Evolutionary conservation across 768 basidiomycete species (phyloP), one percentile per base, ranked within the genome.

Genomic region (Pleurotus tuoliensis): DNA sequence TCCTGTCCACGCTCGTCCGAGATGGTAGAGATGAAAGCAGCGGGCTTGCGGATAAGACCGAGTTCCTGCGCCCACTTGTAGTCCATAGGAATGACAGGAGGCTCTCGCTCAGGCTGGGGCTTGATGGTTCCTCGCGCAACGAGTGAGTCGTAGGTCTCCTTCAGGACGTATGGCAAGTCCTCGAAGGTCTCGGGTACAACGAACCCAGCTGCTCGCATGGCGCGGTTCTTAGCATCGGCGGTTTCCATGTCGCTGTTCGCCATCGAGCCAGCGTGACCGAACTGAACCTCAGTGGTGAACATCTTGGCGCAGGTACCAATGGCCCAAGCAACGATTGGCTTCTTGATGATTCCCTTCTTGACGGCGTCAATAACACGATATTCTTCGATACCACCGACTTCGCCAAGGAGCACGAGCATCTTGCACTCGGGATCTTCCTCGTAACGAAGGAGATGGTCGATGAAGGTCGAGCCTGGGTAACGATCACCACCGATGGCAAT

Each of bases 51-150:
- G 77, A 98, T 95, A 69, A 99, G 86, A 56, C 96, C 96, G 55
- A 98, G 87, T 76, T 97, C 94, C 76, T 95, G 92, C 37, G 95
- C 95, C 96, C 96, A 98, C 81, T 98, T 98, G 87, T 98, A 99
- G 76, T 99, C 96, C 93, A 98, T 98, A n/a, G 96, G 96, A 69
- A 98, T 98, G 56, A 90, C 86, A 8, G 96, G 96, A 4, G 95
- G 94, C 20, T 94, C 91, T 55, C 86, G 77, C 78, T 99, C 96
- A 38, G 73, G 64, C 77, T 86, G 78, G 61, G 84, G 86, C 37
- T 76, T 71, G 71, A 99, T 83, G 27, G 73, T 66, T 34, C 94
- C 93, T 46, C 65, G 71, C 58, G 71, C 67, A 56, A 98, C 88
- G 62, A 99, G 90, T 54, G 69, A 73, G 58, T 95, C 83, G 76